Evolutionary conservation across 2,329 filamentous ascomycete genomes (phyloP).

Genomic region (Anisogramma anomala): DNA sequence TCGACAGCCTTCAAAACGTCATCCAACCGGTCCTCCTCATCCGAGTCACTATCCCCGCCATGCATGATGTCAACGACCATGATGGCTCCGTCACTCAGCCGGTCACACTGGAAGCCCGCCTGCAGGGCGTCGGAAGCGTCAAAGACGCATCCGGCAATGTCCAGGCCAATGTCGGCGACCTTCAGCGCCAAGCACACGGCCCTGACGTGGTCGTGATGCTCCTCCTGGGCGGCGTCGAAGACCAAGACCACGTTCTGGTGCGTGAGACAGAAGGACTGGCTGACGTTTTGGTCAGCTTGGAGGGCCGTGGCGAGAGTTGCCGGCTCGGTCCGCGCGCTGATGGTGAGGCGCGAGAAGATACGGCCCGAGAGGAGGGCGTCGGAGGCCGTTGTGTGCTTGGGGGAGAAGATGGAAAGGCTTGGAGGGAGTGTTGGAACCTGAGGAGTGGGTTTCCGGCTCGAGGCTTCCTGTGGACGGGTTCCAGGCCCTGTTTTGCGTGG

Average conservation of each 20-base stretch:
- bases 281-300: neutral
- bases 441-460: neutral
- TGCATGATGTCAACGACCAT: constrained; percentile 17
- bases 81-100: constrained; percentile 15
- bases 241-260: constrained; percentile 15
- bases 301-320: constrained; percentile 11
- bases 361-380: constrained; percentile 13
- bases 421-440: constrained; percentile 13
- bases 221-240: constrained; percentile 14
- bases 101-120: constrained; percentile 18
- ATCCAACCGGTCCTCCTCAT: constrained; percentile 15
- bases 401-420: constrained; percentile 17
- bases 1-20: constrained; percentile 6
- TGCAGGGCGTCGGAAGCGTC: constrained; percentile 13
- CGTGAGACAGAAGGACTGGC: constrained; percentile 14
- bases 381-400: constrained; percentile 4
- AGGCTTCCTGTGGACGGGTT: too few species aligned
- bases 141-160: constrained; percentile 18
- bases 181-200: constrained; percentile 17
- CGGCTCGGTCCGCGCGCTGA: constrained; percentile 13
- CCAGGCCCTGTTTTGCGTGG: neutral
- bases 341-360: constrained; percentile 17
- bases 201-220: constrained; percentile 18
- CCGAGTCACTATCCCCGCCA: constrained; percentile 13
- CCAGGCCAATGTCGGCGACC: constrained; percentile 16